phyloP scores from a whole-genome alignment of 805 yeast genomes.

The Blastobotrys chiropterorum region DNA sequence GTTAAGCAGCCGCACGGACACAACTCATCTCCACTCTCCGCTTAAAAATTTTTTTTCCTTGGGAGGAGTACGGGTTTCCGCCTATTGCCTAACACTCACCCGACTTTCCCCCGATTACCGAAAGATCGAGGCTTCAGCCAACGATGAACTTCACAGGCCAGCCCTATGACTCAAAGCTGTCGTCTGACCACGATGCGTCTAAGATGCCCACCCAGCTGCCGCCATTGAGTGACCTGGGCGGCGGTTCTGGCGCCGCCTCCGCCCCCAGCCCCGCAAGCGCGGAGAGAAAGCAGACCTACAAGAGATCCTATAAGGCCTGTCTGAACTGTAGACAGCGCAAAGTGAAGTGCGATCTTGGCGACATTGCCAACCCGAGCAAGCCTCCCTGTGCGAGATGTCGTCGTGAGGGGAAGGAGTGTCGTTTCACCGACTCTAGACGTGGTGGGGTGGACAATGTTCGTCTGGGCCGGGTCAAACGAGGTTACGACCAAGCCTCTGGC shows the following conservation, averaged over 20 bases:
- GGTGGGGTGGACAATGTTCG: slow-evolving; percentile 42
- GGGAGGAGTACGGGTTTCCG: neutral
- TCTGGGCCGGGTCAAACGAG: slow-evolving; percentile 21
- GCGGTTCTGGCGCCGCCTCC: neutral
- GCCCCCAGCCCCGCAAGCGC: neutral
- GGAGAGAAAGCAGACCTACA: slow-evolving; percentile 34
- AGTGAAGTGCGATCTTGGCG: slow-evolving; percentile 81
- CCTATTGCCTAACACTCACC: neutral
- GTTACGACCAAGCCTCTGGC: neutral
- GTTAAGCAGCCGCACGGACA: neutral
- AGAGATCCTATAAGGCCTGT: slow-evolving; percentile 76
- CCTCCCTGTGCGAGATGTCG: slow-evolving; percentile 85
- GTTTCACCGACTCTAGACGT: slow-evolving; percentile 53
- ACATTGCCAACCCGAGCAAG: slow-evolving; percentile 58
- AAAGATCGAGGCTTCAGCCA: neutral
- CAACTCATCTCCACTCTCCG: neutral
- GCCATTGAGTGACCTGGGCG: neutral
- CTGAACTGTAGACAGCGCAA: slow-evolving; percentile 78
- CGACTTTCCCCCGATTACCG: neutral
- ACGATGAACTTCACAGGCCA: neutral
- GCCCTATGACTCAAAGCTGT: neutral
- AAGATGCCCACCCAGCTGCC: neutral
- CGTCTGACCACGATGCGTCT: neutral
- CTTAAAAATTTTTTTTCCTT: too few relatives aligned
- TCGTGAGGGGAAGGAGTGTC: slow-evolving; percentile 78